Percentiles rank a stretch among this genome's conserved stretches.
These are phyloP conservation scores for Septoria petroselini DNA, from an alignment of 2,329 filamentous ascomycete genomes.

Conservation along the genomic window DNA sequence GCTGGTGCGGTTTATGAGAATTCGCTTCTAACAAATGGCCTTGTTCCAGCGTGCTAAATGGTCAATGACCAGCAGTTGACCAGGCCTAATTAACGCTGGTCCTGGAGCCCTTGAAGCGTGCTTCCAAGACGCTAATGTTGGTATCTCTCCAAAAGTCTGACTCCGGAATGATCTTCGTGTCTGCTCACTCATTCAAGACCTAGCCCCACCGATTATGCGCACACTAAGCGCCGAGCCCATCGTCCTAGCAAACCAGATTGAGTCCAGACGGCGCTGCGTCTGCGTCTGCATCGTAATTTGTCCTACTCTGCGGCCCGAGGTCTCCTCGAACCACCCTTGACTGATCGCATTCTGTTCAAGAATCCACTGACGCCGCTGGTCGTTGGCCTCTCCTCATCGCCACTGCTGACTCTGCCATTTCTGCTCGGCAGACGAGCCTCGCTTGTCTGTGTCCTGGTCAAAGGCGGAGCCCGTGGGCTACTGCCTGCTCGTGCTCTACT, in stretches of 20 bases:
- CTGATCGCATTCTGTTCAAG: constrained; percentile 74
- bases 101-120: background rate
- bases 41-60: background rate
- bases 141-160: constrained; percentile 5
- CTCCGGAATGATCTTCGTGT: background rate
- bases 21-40: constrained; percentile 4
- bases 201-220: no score
- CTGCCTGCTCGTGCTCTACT: constrained; percentile 47
- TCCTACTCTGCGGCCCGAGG: constrained; percentile 15
- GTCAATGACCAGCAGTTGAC: constrained; percentile 13
- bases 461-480: constrained; percentile 53
- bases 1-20: constrained; percentile 5
- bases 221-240: no score
- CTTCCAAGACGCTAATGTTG: background rate
- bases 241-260: background rate
- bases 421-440: constrained; percentile 26
- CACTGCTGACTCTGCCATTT: constrained; percentile 35
- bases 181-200: no score
- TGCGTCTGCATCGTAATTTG: background rate
- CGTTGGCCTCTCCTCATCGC: constrained; percentile 43
- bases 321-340: constrained; percentile 65
- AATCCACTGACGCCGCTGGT: constrained; percentile 53
- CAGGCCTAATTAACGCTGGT: background rate
- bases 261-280: background rate
- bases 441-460: constrained; percentile 23